Evolutionary conservation across 257 asterid species (phyloP).

Genomic region (Scutellaria barbata): DNA sequence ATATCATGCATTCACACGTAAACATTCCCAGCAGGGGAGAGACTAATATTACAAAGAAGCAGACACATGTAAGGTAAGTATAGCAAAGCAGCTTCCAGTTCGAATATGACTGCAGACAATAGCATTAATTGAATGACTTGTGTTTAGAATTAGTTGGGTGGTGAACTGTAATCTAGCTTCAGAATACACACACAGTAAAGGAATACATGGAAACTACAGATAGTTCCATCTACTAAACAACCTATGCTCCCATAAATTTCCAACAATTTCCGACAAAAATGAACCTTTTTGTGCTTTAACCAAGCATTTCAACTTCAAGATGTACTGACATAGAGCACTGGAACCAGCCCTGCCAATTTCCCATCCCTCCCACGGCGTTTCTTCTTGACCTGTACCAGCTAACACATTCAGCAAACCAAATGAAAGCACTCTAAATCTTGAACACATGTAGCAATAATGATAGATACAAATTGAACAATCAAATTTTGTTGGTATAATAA

Average conservation of each 20-base stretch:
- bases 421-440: no score
- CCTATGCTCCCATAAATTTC: slow-evolving; percentile 22
- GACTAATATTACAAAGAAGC: slow-evolving; percentile 15
- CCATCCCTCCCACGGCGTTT: slow-evolving; percentile 97
- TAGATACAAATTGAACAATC: background rate
- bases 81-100: background rate
- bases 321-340: slow-evolving; percentile 88
- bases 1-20: background rate
- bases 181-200: slow-evolving; percentile 11
- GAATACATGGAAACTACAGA: slow-evolving; percentile 17
- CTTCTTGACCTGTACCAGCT: slow-evolving; percentile 80
- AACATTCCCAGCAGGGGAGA: background rate
- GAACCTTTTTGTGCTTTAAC: background rate
- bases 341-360: slow-evolving; percentile 96
- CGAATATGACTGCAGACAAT: no score
- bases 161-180: background rate
- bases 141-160: background rate
- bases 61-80: background rate
- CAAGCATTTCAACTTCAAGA: slow-evolving; percentile 47
- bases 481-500: no score
- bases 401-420: background rate
- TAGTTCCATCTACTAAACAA: slow-evolving; percentile 10
- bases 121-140: no score
- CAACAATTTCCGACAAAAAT: slow-evolving; percentile 19
- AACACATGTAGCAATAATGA: background rate